These are phyloP conservation scores for Pichia sp. DNA, from an alignment of 1,139 yeast species.

Conservation along the genomic window DNA sequence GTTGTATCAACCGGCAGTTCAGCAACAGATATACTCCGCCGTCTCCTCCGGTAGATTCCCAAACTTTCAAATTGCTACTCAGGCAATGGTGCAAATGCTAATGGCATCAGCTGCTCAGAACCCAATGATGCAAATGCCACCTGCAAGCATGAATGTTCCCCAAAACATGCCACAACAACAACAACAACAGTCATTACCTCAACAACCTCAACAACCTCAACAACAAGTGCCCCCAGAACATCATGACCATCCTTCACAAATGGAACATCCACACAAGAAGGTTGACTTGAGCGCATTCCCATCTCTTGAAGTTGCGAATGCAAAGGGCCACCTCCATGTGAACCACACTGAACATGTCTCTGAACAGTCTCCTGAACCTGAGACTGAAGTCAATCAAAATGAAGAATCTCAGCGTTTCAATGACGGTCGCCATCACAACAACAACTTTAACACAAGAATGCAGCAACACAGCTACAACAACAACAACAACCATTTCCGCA, in stretches of 20 bases:
- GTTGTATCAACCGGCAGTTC: constrained; percentile 25
- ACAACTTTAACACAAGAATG: no score
- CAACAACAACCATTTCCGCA: neutral
- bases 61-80: constrained; percentile 24
- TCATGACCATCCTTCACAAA: constrained; percentile 3
- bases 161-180: constrained; percentile 21
- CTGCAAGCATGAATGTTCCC: constrained; percentile 22
- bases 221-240: constrained; percentile 1
- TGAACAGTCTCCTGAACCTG: no score
- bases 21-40: constrained; percentile 25
- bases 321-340: constrained; percentile 12
- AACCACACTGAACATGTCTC: constrained; percentile 13
- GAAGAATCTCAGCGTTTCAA: no score
- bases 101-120: constrained; percentile 21
- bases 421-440: no score
- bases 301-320: constrained; percentile 13
- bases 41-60: constrained; percentile 27
- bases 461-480: neutral
- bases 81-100: constrained; percentile 25
- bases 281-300: constrained; percentile 13
- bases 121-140: constrained; percentile 16
- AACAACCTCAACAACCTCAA: constrained; percentile 1
- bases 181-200: constrained; percentile 16
- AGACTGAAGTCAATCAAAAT: no score
- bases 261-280: constrained; percentile 3